phyloP scores from a whole-genome alignment of 2,329 filamentous ascomycete species.

The Fusarium albosuccineum region DNA sequence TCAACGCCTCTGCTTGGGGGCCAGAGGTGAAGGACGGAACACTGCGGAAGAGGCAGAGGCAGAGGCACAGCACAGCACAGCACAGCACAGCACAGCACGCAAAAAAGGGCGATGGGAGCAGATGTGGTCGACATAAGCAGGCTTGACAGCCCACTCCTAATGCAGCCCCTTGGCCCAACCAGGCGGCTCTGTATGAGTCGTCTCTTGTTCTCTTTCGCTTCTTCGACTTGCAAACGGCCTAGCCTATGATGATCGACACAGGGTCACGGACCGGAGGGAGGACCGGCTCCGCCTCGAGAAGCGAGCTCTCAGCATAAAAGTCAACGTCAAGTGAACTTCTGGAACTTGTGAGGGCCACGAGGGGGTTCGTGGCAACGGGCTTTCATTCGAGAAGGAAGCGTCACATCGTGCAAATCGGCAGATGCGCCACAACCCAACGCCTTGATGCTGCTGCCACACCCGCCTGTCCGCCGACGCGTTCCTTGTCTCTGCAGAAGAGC shows the following conservation, averaged over 20 bases:
- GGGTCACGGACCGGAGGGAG: background rate
- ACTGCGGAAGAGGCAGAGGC: constrained; percentile 19
- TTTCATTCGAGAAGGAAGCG: background rate
- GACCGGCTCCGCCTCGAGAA: constrained; percentile 8
- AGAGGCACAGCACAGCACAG: background rate
- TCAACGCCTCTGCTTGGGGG: constrained; percentile 11
- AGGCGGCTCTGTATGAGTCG: constrained; percentile 8
- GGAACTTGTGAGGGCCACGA: background rate
- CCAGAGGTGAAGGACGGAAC: constrained; percentile 29
- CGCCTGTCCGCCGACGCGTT: background rate
- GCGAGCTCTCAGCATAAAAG: background rate
- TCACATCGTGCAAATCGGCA: constrained; percentile 5
- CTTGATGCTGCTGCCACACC: constrained; percentile 1
- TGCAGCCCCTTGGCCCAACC: constrained; percentile 6
- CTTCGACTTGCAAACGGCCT: constrained; percentile 5
- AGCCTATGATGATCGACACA: constrained; percentile 25
- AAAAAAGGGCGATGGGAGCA: background rate
- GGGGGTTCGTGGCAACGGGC: background rate
- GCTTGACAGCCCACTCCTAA: background rate
- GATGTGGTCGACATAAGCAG: background rate
- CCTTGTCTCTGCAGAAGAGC: constrained; percentile 11
- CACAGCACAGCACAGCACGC: background rate
- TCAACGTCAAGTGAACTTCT: background rate
- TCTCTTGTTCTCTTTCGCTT: constrained; percentile 12
- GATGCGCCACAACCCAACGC: constrained; percentile 7